Conservation (phyloP, 179 eudicot species). For the Patellifolia procumbens region DNA sequence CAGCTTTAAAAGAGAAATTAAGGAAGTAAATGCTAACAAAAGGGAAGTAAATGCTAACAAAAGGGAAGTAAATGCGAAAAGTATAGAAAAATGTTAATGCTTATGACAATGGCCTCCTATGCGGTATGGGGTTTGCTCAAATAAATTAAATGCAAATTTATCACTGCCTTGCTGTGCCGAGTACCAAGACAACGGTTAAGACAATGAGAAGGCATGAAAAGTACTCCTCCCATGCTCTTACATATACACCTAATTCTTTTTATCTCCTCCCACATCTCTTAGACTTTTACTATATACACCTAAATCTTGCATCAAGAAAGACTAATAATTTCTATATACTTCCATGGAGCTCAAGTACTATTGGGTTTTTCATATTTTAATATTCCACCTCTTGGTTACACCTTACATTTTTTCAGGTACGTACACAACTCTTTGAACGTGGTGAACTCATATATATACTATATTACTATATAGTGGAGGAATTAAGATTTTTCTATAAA, state of each 20-base stretch:
- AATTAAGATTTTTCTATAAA: too few relatives aligned
- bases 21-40: background rate
- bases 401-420: conserved; percentile 16
- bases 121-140: background rate
- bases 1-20: background rate
- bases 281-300: background rate
- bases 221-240: background rate
- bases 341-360: conserved; percentile 16
- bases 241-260: background rate
- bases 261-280: background rate
- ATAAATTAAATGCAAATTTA: conserved; percentile 20
- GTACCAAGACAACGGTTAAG: conserved; percentile 17
- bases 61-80: background rate
- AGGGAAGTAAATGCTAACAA: background rate
- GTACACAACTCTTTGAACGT: background rate
- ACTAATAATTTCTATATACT: background rate
- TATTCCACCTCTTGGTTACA: conserved; percentile 14
- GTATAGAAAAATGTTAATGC: background rate
- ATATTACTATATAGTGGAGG: too few relatives aligned
- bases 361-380: background rate
- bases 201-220: conserved; percentile 21
- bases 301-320: too few relatives aligned
- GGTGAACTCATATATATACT: background rate
- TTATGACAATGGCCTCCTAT: background rate
- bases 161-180: conserved; percentile 17